phyloP scores from a whole-genome alignment of 75 land plant species.

The Pinus taeda region DNA sequence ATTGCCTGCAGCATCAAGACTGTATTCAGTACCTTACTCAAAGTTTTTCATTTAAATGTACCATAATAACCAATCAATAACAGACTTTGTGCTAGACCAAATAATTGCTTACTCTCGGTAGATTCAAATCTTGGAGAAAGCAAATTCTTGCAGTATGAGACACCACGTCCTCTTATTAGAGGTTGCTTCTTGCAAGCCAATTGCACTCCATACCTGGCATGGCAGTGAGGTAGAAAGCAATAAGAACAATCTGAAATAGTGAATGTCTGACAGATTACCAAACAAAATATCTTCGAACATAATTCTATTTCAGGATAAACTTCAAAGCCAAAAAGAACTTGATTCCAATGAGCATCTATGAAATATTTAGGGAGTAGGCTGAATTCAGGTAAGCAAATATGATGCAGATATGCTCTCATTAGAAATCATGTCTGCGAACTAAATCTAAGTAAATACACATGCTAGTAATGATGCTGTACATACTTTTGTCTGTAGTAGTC shows the following conservation, averaged over 20 bases:
- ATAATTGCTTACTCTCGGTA: conserved; percentile 58
- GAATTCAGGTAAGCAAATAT: background rate
- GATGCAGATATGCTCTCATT: background rate
- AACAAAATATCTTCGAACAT: too few relatives aligned
- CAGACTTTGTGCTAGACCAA: background rate
- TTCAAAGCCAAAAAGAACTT: background rate
- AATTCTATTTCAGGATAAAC: background rate
- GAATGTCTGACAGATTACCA: background rate
- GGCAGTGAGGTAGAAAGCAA: background rate
- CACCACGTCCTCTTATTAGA: conserved; percentile 93
- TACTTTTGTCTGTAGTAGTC: conserved; percentile 99
- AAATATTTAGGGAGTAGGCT: background rate
- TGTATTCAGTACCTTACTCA: background rate
- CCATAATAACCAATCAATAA: background rate
- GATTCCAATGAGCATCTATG: background rate
- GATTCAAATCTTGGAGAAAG: conserved; percentile 97
- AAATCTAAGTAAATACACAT: background rate
- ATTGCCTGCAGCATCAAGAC: conserved; percentile 53
- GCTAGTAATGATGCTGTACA: background rate
- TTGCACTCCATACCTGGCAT: conserved; percentile 86
- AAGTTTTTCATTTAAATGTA: background rate
- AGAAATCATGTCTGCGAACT: background rate
- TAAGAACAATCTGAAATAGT: background rate
- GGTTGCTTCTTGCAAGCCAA: conserved; percentile 87
- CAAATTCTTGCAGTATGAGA: conserved; percentile 98